Percentiles rank a stretch among this genome's conserved stretches.
Evolutionary conservation across 352 stramenopile genomes (phyloP).

Genomic region (Phytopythium delawarense): DNA sequence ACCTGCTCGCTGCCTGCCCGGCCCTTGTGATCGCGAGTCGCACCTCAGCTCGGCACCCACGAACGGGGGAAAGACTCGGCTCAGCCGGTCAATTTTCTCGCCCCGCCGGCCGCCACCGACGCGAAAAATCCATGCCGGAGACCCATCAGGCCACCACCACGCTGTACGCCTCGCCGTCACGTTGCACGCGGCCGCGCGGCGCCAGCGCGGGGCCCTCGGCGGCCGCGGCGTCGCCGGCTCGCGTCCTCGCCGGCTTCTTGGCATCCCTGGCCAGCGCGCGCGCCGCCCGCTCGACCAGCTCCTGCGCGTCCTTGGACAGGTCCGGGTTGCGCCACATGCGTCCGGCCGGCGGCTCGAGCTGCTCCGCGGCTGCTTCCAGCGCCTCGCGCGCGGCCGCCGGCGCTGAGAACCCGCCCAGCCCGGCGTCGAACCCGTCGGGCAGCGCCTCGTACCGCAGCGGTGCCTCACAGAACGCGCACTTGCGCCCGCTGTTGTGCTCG

Average conservation of each 20-base stretch:
- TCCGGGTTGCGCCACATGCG: slow-evolving; percentile 46
- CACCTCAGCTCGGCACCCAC: background rate
- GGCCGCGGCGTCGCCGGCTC: background rate
- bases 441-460: slow-evolving; percentile 56
- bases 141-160: background rate
- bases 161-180: background rate
- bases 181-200: background rate
- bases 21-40: too few relatives aligned
- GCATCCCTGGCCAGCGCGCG: slow-evolving; percentile 34
- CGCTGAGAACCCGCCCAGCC: slow-evolving; percentile 1
- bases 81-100: background rate
- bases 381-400: background rate
- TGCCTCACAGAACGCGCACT: slow-evolving; percentile 51
- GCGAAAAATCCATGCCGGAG: background rate
- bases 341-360: background rate
- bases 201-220: background rate
- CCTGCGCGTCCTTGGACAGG: slow-evolving; percentile 45
- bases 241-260: background rate
- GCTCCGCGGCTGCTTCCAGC: slow-evolving; percentile 6
- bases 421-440: slow-evolving; percentile 27
- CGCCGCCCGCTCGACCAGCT: slow-evolving; percentile 43
- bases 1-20: background rate
- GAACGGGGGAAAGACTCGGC: background rate
- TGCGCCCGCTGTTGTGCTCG: slow-evolving; percentile 51
- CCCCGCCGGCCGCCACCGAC: background rate